These are phyloP conservation scores for Colletotrichum sp. DNA, from an alignment of 2,329 filamentous ascomycete genomes.

Conservation along the genomic window DNA sequence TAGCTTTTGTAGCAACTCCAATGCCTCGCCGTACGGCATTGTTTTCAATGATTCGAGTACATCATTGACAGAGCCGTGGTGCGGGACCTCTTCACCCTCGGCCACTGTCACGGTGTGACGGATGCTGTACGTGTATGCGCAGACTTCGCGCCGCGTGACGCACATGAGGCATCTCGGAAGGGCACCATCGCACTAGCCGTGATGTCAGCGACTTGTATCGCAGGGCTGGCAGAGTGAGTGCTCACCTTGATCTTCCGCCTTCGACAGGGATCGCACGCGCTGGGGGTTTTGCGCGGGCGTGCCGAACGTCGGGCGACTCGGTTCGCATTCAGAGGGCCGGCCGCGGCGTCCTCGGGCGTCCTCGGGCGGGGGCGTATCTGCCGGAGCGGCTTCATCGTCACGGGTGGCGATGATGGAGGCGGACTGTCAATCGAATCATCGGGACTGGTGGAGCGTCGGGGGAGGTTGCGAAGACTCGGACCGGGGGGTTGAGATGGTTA, in stretches of 20 bases:
- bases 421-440: background rate
- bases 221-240: fast-evolving
- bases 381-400: background rate
- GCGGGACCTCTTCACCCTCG: background rate
- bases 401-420: background rate
- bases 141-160: background rate
- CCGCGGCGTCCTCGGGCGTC: background rate
- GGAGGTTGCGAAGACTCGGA: background rate
- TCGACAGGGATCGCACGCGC: conserved; percentile 9
- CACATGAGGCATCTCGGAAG: conserved; percentile 7
- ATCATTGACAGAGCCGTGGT: background rate
- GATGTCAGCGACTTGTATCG: background rate
- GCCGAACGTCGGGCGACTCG: background rate
- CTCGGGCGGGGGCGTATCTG: background rate
- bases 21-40: background rate
- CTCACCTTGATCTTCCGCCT: conserved; percentile 2
- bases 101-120: background rate
- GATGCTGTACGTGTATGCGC: conserved; percentile 8
- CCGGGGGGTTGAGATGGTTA: background rate
- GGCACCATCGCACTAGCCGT: background rate
- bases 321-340: background rate
- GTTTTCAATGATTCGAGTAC: background rate
- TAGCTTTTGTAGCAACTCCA: background rate
- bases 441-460: background rate
- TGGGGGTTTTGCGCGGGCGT: background rate